Evolutionary conservation across 495 filamentous ascomycete genomes (phyloP).

Genomic region (Podospora didyma): DNA sequence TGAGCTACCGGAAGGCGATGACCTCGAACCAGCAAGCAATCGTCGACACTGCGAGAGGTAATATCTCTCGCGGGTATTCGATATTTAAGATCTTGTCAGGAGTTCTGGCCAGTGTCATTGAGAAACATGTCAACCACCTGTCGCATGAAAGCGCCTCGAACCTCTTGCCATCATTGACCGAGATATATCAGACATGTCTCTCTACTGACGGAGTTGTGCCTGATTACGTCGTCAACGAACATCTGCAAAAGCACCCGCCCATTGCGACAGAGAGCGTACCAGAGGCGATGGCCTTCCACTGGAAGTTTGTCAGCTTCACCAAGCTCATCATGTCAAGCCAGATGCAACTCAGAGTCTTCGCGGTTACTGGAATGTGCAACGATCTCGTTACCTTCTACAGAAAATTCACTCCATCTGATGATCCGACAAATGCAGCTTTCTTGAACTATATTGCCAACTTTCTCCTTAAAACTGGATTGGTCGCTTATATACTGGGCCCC

Average conservation of each 20-base stretch:
- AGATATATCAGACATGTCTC: conserved; percentile 41
- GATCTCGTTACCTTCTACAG: conserved; percentile 64
- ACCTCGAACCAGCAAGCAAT: conserved; percentile 8
- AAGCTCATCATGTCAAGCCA: conserved; percentile 75
- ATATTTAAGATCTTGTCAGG: conserved; percentile 38
- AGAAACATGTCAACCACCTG: conserved; percentile 45
- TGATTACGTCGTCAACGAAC: conserved; percentile 26
- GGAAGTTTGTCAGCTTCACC: conserved; percentile 66
- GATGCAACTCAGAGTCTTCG: conserved; percentile 81
- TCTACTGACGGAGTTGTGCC: conserved; percentile 31
- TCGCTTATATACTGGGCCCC: conserved; percentile 84
- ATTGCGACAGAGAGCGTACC: conserved; percentile 22
- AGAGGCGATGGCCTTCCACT: conserved; percentile 55
- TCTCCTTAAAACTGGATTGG: conserved; percentile 59
- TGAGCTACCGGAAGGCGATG: conserved; percentile 20
- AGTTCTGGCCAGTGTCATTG: conserved; percentile 39
- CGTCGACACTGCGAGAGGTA: conserved; percentile 19
- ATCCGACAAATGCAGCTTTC: conserved; percentile 45
- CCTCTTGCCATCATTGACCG: conserved; percentile 31
- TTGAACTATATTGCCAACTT: conserved; percentile 63
- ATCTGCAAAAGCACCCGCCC: conserved; percentile 23
- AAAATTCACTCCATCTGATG: conserved; percentile 34
- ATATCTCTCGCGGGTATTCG: conserved; percentile 30
- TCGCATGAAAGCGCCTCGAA: conserved; percentile 38
- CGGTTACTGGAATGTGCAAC: conserved; percentile 65